Evolutionary conservation across 768 basidiomycete species (phyloP).

Genomic region (Xanthoconium stramineum): DNA sequence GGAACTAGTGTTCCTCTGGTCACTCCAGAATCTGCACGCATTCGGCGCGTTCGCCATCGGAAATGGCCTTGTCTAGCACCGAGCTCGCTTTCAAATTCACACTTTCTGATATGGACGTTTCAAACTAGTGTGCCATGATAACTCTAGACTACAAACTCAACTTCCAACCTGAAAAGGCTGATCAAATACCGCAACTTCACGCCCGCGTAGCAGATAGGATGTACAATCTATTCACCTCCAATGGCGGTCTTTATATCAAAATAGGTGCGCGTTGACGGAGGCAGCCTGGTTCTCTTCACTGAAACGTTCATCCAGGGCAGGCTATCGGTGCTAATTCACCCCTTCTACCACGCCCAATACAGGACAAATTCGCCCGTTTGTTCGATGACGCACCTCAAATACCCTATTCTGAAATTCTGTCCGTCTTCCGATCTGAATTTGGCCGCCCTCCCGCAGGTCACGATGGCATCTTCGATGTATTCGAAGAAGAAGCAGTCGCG

Average conservation of each 20-base stretch:
- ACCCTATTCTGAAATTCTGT: conserved; percentile 62
- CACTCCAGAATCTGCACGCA: neutral
- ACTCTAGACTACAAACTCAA: conserved; percentile 86
- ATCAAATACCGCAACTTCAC: conserved; percentile 77
- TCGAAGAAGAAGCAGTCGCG: conserved; percentile 74
- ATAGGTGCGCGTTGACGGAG: conserved; percentile 44
- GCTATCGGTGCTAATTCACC: conserved; percentile 84
- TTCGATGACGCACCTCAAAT: conserved; percentile 91
- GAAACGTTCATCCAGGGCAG: conserved; percentile 44
- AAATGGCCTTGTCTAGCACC: neutral
- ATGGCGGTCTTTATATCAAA: conserved; percentile 86
- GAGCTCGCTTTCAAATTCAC: neutral
- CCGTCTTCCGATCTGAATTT: conserved; percentile 69
- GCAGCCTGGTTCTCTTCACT: neutral
- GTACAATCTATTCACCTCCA: conserved; percentile 71
- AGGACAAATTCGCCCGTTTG: conserved; percentile 74
- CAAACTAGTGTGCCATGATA: conserved; percentile 58
- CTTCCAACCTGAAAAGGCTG: conserved; percentile 69
- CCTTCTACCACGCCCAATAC: conserved; percentile 78
- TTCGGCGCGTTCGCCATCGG: too few species aligned
- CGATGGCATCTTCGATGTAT: conserved; percentile 72
- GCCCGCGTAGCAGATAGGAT: conserved; percentile 80
- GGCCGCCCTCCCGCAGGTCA: conserved; percentile 63
- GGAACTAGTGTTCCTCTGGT: neutral
- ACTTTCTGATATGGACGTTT: neutral